Percentiles rank a stretch among this genome's conserved stretches.
phyloP scores from a whole-genome alignment of 495 filamentous ascomycete genomes.

The Penicillium paradoxum region DNA sequence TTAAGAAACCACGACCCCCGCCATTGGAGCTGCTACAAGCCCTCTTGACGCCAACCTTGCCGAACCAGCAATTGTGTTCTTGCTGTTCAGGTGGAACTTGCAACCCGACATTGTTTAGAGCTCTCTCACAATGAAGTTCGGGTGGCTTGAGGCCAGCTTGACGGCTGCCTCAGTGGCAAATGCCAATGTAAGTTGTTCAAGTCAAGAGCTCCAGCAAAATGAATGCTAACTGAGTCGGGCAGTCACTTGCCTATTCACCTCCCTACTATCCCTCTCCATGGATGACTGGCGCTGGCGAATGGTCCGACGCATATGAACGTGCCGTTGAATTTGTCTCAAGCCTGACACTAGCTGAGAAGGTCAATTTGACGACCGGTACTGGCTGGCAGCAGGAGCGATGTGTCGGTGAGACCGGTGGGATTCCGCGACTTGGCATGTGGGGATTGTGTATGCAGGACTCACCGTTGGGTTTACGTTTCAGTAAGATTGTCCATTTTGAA shows the following conservation, averaged over 20 bases:
- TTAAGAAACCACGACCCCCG: neutral
- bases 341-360: constrained; percentile 83
- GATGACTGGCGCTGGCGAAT: constrained; percentile 63
- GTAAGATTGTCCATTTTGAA: constrained; percentile 33
- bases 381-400: constrained; percentile 78
- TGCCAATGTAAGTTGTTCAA: constrained; percentile 26
- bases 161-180: constrained; percentile 35
- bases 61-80: neutral
- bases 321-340: constrained; percentile 75
- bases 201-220: neutral
- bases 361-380: constrained; percentile 84
- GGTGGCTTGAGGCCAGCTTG: constrained; percentile 34
- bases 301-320: constrained; percentile 72
- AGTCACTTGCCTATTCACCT: constrained; percentile 44
- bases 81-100: neutral
- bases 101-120: neutral
- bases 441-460: constrained; percentile 86
- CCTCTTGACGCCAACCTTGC: neutral
- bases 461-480: constrained; percentile 74
- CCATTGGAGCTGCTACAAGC: neutral
- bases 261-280: constrained; percentile 85
- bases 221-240: neutral
- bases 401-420: constrained; percentile 62
- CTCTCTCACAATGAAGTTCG: constrained; percentile 32
- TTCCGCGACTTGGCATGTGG: constrained; percentile 66